phyloP scores from a whole-genome alignment of 2,329 filamentous ascomycete genomes.

The Aschersonia sp. region DNA sequence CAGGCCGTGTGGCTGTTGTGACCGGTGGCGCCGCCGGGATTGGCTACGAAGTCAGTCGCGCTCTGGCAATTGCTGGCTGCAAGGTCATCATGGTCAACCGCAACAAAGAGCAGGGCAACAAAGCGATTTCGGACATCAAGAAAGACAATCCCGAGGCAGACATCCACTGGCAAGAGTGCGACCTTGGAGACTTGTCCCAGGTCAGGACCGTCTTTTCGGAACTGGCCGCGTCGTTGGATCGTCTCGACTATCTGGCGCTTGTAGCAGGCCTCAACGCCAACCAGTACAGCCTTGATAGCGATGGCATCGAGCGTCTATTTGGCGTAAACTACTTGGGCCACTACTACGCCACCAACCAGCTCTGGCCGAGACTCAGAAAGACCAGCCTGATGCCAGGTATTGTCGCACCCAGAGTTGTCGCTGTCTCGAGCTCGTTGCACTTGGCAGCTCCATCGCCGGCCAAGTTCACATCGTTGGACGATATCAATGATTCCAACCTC shows the following conservation, averaged over 20 bases:
- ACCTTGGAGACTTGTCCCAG: slow-evolving; percentile 22
- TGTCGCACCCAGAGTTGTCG: slow-evolving; percentile 22
- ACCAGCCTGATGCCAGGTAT: slow-evolving; percentile 20
- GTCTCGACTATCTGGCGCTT: slow-evolving; percentile 26
- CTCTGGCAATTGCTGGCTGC: slow-evolving; percentile 17
- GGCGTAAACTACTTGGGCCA: slow-evolving; percentile 29
- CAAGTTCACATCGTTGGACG: slow-evolving; percentile 22
- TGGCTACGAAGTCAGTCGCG: slow-evolving; percentile 19
- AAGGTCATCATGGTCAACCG: slow-evolving; percentile 22
- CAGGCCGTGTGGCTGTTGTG: slow-evolving; percentile 20
- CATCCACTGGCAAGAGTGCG: slow-evolving; percentile 25
- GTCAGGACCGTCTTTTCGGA: slow-evolving; percentile 21
- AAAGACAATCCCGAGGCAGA: slow-evolving; percentile 11
- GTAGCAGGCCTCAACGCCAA: slow-evolving; percentile 28
- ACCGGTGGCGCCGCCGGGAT: slow-evolving; percentile 24
- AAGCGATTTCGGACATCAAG: slow-evolving; percentile 14
- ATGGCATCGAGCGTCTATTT: slow-evolving; percentile 28
- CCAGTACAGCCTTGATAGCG: slow-evolving; percentile 18
- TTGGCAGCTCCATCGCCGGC: slow-evolving; percentile 18
- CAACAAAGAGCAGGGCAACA: slow-evolving; percentile 15
- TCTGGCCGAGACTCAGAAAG: slow-evolving; percentile 26
- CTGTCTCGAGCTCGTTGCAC: slow-evolving; percentile 26
- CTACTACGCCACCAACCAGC: slow-evolving; percentile 24
- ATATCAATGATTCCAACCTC: slow-evolving; percentile 24
- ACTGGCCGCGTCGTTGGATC: slow-evolving; percentile 17